These are phyloP conservation scores for Botrytis fabae DNA, from an alignment of 2,329 filamentous ascomycete genomes.

Conservation along the genomic window DNA sequence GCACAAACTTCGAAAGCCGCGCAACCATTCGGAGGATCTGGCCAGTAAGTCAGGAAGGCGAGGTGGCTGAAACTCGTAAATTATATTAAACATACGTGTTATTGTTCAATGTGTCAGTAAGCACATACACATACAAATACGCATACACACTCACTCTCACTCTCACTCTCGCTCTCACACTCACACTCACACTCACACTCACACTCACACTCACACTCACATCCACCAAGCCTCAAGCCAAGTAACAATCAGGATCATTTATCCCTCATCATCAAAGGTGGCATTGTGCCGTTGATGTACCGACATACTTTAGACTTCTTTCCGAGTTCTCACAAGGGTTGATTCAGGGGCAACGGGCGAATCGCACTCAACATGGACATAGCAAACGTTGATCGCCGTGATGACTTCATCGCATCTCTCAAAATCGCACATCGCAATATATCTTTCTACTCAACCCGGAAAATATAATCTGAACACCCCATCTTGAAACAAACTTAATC, in stretches of 20 bases:
- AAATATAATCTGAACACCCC: background rate
- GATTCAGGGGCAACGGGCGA: background rate
- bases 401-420: slow-evolving; percentile 2
- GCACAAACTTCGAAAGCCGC: background rate
- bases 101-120: background rate
- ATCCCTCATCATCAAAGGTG: background rate
- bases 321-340: background rate
- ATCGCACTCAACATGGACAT: background rate
- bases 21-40: background rate
- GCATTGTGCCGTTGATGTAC: background rate
- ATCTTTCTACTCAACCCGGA: background rate
- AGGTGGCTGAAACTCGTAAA: background rate
- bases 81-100: background rate
- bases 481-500: background rate
- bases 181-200: background rate
- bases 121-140: background rate
- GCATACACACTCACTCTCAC: too few relatives aligned
- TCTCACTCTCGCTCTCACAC: too few relatives aligned
- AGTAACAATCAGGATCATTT: background rate
- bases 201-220: background rate
- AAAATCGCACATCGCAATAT: slow-evolving; percentile 5
- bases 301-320: background rate
- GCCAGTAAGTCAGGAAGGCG: background rate
- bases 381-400: background rate
- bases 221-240: background rate